phyloP scores from a whole-genome alignment of 1,139 yeast genomes.

The Williopsis jadinii region DNA sequence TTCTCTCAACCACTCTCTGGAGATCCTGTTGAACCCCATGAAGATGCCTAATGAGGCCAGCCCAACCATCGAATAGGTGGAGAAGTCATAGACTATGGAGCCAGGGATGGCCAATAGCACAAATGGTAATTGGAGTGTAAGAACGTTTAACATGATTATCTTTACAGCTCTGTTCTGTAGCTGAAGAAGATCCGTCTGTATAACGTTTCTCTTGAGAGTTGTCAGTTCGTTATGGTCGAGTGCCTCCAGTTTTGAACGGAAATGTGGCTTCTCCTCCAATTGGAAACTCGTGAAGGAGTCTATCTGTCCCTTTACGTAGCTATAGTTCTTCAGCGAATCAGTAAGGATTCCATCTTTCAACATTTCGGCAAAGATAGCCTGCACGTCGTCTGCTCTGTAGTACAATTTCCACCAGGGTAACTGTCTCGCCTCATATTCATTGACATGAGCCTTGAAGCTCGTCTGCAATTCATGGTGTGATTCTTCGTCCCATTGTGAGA shows the following conservation, averaged over 20 bases:
- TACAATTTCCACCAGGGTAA: constrained; percentile 23
- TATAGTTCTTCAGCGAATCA: constrained; percentile 20
- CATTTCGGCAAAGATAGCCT: constrained; percentile 18
- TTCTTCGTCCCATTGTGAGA: constrained; percentile 23
- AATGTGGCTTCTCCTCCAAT: constrained; percentile 5
- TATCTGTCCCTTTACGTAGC: constrained; percentile 23
- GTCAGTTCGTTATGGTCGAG: constrained; percentile 15
- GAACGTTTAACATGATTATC: constrained; percentile 20
- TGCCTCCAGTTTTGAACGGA: constrained; percentile 7
- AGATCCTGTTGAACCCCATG: constrained; percentile 25
- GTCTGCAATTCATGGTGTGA: constrained; percentile 25
- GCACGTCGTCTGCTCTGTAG: constrained; percentile 19
- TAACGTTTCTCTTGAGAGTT: constrained; percentile 14
- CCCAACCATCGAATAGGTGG: constrained; percentile 25
- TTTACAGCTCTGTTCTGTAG: constrained; percentile 23
- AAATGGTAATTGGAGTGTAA: constrained; percentile 26
- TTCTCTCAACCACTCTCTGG: constrained; percentile 21
- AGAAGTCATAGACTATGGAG: constrained; percentile 21
- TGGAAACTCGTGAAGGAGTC: constrained; percentile 20
- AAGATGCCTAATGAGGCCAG: constrained; percentile 25
- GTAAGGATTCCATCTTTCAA: constrained; percentile 15
- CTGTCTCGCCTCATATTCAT: constrained; percentile 16
- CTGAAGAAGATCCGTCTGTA: constrained; percentile 15
- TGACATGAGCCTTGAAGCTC: constrained; percentile 23
- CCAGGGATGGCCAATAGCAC: constrained; percentile 22